phyloP scores from a whole-genome alignment of 164 flowering plant genomes.

The Santalum album region DNA sequence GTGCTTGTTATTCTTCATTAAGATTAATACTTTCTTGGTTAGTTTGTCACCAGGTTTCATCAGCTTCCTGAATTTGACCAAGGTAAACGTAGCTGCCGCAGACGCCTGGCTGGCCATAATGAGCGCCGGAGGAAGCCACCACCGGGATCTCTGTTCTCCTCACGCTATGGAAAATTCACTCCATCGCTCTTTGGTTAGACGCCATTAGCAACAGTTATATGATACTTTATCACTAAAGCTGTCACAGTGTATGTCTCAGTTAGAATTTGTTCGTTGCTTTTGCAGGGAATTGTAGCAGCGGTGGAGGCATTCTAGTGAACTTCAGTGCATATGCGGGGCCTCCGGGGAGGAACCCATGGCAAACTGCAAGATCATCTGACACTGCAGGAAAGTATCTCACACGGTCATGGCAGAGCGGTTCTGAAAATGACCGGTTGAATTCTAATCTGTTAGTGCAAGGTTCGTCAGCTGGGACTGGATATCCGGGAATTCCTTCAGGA shows the following conservation, averaged over 20 bases:
- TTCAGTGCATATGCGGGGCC: constrained; percentile 40
- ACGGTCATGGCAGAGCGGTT: constrained; percentile 39
- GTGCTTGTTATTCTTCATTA: background rate
- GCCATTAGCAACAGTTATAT: background rate
- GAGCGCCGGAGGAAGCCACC: constrained; percentile 95
- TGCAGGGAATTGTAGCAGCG: constrained; percentile 49
- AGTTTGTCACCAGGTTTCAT: constrained; percentile 60
- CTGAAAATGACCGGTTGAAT: constrained; percentile 31
- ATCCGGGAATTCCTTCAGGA: constrained; percentile 33
- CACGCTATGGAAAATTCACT: constrained; percentile 50
- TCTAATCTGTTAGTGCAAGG: constrained; percentile 37
- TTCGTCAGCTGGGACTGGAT: constrained; percentile 29
- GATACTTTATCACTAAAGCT: background rate
- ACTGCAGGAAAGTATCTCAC: constrained; percentile 28
- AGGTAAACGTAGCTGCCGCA: constrained; percentile 90
- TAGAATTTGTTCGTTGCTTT: constrained; percentile 6
- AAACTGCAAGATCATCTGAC: constrained; percentile 29
- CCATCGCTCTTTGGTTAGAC: constrained; percentile 58
- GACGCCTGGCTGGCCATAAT: constrained; percentile 94
- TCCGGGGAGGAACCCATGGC: constrained; percentile 42
- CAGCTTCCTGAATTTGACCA: constrained; percentile 87
- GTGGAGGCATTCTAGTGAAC: constrained; percentile 66
- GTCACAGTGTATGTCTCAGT: background rate
- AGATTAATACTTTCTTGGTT: background rate
- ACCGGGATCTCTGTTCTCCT: constrained; percentile 48